Evolutionary conservation across 164 flowering plant genomes (phyloP).

Genomic region (Vitis rotundifolia): DNA sequence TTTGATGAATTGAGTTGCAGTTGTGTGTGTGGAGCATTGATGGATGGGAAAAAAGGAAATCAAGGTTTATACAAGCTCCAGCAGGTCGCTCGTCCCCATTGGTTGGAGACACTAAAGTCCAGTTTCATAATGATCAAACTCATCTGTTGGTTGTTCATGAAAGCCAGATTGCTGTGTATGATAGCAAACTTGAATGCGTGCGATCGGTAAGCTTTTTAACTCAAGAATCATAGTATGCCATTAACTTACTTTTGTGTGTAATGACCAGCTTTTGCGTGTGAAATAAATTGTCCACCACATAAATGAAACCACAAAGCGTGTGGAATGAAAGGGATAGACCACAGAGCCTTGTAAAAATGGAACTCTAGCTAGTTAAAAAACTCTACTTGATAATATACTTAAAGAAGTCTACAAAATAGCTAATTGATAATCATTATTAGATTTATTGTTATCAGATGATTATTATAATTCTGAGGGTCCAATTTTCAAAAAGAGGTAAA

Average conservation of each 20-base stretch:
- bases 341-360: too few species aligned
- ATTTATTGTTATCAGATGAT: too few species aligned
- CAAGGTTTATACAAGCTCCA: conserved; percentile 54
- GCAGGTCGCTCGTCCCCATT: conserved; percentile 49
- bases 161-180: conserved; percentile 64
- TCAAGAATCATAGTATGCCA: neutral
- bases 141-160: conserved; percentile 72
- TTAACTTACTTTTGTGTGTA: neutral
- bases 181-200: conserved; percentile 61
- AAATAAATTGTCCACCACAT: too few species aligned
- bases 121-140: conserved; percentile 69
- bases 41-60: conserved; percentile 69
- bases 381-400: too few species aligned
- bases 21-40: conserved; percentile 64
- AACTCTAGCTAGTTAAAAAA: too few species aligned
- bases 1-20: conserved; percentile 31
- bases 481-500: too few species aligned
- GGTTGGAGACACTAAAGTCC: conserved; percentile 65
- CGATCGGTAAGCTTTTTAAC: conserved; percentile 39
- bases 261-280: too few species aligned
- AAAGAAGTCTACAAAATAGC: too few species aligned
- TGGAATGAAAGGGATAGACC: too few species aligned
- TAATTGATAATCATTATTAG: too few species aligned
- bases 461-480: too few species aligned
- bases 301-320: too few species aligned